A percentile compares a stretch with the other conserved stretches of the same genome.
phyloP scores from a whole-genome alignment of 352 stramenopile genomes.

The Pythium sp. region DNA sequence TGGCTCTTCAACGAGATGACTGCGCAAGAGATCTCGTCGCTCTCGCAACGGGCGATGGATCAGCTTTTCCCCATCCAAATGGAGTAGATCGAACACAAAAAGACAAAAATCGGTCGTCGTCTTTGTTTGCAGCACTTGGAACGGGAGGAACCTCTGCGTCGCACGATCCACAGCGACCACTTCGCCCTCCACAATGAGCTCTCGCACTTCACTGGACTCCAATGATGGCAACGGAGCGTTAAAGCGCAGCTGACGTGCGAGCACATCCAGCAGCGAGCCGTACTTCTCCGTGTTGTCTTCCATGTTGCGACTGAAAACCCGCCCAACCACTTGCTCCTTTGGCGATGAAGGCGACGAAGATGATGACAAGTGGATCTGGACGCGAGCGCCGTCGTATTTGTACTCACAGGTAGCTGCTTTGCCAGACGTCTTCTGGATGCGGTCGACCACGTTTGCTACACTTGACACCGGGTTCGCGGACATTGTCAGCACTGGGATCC shows the following conservation, averaged over 20 bases:
- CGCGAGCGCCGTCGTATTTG: conserved; percentile 83
- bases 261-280: conserved; percentile 44
- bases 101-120: conserved; percentile 69
- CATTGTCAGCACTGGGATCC: conserved; percentile 77
- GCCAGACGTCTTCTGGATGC: conserved; percentile 37
- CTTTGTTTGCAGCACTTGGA: conserved; percentile 81
- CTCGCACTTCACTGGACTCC: conserved; percentile 1
- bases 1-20: conserved; percentile 27
- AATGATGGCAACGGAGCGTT: conserved; percentile 3
- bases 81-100: conserved; percentile 76
- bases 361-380: conserved; percentile 60
- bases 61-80: conserved; percentile 44
- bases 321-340: conserved; percentile 14
- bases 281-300: conserved; percentile 75
- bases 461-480: conserved; percentile 69
- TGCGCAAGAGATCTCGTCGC: conserved; percentile 38
- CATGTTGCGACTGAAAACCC: conserved; percentile 85
- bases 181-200: conserved; percentile 73
- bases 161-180: conserved; percentile 65
- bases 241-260: conserved; percentile 29
- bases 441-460: conserved; percentile 42
- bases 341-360: conserved; percentile 1
- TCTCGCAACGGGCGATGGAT: conserved; percentile 42
- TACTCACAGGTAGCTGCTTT: conserved; percentile 63
- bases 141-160: conserved; percentile 52